Percentiles rank a stretch among this genome's conserved stretches.
Evolutionary conservation across 2,329 filamentous ascomycete species (phyloP).

Genomic region (Fusarium ramigenum): DNA sequence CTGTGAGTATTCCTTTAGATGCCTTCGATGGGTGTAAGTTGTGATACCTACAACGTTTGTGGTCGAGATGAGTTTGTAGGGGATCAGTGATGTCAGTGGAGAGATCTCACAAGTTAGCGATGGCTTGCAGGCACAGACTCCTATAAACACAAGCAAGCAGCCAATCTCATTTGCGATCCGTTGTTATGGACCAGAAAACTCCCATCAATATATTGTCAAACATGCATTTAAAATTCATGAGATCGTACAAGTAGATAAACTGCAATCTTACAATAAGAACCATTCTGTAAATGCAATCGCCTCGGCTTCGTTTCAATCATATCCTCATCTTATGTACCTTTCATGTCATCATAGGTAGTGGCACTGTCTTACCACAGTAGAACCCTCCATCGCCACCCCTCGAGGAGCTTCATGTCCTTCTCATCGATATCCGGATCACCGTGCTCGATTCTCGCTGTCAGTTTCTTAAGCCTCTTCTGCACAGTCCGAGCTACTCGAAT

Average conservation of each 20-base stretch:
- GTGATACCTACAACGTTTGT: not conserved
- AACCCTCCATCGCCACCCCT: constrained; percentile 67
- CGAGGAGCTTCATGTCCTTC: constrained; percentile 58
- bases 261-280: not conserved
- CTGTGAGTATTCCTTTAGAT: not conserved
- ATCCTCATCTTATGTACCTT: constrained; percentile 41
- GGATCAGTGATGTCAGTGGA: not conserved
- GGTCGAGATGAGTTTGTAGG: not conserved
- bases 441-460: constrained; percentile 58
- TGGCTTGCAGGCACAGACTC: not conserved
- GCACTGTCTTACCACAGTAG: constrained; percentile 53
- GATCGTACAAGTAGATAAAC: constrained; percentile 7
- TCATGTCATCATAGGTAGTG: not conserved
- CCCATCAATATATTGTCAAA: not conserved
- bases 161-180: not conserved
- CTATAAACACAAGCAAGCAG: not conserved
- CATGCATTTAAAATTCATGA: not conserved
- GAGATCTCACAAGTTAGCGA: constrained; percentile 1
- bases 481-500: constrained; percentile 64
- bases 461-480: constrained; percentile 58
- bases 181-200: not conserved
- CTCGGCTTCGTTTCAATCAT: constrained; percentile 46
- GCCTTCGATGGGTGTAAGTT: not conserved
- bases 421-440: constrained; percentile 58
- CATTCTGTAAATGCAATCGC: constrained; percentile 30